A percentile compares a stretch with the other conserved stretches of the same genome.
Conservation (phyloP, 768 basidiomycete genomes). For the Collybiopsis luxurians region DNA sequence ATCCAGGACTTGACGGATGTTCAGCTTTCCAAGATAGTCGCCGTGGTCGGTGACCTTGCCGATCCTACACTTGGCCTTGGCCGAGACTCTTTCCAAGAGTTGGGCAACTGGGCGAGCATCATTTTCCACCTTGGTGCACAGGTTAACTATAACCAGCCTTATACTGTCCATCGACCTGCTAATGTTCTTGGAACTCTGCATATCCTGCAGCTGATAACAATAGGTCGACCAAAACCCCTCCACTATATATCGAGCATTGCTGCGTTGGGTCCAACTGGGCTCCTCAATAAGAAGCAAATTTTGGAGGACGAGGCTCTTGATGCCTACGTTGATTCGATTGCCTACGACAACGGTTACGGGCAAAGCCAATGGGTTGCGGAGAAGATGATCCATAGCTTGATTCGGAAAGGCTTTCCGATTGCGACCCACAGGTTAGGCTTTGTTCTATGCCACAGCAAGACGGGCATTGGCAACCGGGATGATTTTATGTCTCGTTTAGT, state of each 20-base stretch:
- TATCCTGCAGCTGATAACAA: neutral
- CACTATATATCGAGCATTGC: constrained; percentile 6
- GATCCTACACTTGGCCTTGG: too few species aligned
- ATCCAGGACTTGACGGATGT: neutral
- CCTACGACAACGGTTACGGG: neutral
- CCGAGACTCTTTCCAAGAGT: too few species aligned
- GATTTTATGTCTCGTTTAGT: constrained; percentile 5
- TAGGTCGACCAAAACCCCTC: neutral
- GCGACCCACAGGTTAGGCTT: constrained; percentile 4
- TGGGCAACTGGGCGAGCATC: neutral
- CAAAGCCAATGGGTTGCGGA: constrained; percentile 10
- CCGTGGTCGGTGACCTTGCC: too few species aligned
- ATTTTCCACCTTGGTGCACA: constrained; percentile 8
- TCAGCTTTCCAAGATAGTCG: too few species aligned
- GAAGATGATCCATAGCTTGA: constrained; percentile 2
- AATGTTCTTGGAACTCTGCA: constrained; percentile 6
- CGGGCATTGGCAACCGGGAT: neutral
- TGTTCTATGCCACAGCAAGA: neutral
- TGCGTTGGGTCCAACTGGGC: constrained; percentile 1
- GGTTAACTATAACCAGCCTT: constrained; percentile 8
- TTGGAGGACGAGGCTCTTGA: constrained; percentile 1
- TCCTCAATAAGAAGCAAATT: neutral
- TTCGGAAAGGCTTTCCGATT: neutral
- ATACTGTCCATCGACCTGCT: constrained; percentile 5
- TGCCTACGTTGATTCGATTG: neutral